Base-by-base conservation (phyloP, 192 early-diverging fungal genomes). In the Coemansia sp. region DNA sequence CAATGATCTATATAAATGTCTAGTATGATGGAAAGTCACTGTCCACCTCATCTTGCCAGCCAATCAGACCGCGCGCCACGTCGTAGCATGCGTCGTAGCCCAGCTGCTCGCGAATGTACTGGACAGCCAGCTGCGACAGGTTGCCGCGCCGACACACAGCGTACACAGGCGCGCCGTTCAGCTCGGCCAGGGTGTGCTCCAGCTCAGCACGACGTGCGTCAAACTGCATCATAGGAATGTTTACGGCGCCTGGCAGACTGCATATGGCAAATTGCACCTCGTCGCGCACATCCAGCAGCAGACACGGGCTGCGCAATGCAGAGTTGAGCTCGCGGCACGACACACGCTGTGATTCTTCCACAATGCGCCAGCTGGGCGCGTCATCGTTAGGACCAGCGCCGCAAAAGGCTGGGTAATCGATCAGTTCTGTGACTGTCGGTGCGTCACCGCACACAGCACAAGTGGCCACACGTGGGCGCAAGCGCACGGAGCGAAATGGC, bases 331-430 rank as follows among this genome's bases (percentile, higher is more conserved):
- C 72, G 57, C 79, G 58, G 57, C 76, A 77, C 5, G 86, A 75
- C 10, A 86, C 65, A n/a, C 85, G 75, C 51, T 85, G 70, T 12
- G 55, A 21, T 2, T 70, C 73, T 37, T 62, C 72, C 39, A 85
- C 41, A 2, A 83, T 62, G 27, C 61, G 54, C 61, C 60, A 52
- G 19, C 66, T 51, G 9, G 75, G 69, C 11, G 87, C 87, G 70
- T 92, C 90, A 73, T 96, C 93, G 25, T 82, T 84, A 2, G 91
- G 86, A n/a, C 81, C 85, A 6, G 86, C 67, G 15, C 92, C 91
- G 79, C 97, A 98, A 57, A 96, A 97, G 17, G 89, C 86, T 17
- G 89, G 90, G 79, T 98, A 98, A 63, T 98, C 94, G n/a, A 90
- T 89, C 15, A 95, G 79, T 64, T 87, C 67, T 0, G 82, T 91